A percentile compares a stretch with the other conserved stretches of the same genome.
Evolutionary conservation across 1,284 basidiomycete genomes (phyloP).

Genomic region (Marasmius sp.): DNA sequence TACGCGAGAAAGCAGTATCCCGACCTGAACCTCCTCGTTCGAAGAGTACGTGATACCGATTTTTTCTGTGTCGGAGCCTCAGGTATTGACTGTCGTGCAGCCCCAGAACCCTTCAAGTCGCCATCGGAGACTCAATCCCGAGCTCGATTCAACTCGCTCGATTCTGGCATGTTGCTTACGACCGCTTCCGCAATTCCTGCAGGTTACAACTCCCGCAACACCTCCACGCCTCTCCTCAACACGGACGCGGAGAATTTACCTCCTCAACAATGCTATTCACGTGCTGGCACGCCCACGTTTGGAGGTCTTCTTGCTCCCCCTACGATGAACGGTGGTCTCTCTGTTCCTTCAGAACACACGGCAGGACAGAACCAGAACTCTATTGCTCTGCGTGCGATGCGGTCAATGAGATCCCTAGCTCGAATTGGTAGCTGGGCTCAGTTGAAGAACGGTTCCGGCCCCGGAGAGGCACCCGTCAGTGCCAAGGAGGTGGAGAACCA

Average conservation of each 20-base stretch:
- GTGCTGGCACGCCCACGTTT: constrained; percentile 36
- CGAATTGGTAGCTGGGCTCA: constrained; percentile 71
- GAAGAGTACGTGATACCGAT: constrained; percentile 31
- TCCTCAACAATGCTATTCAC: constrained; percentile 23
- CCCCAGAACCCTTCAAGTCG: constrained; percentile 44
- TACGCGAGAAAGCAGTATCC: constrained; percentile 25
- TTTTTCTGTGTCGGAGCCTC: neutral
- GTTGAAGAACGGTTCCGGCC: constrained; percentile 34
- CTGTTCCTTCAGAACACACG: constrained; percentile 11
- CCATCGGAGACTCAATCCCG: constrained; percentile 33
- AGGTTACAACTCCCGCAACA: constrained; percentile 11
- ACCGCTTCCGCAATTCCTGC: constrained; percentile 19
- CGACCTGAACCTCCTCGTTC: constrained; percentile 38
- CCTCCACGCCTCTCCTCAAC: constrained; percentile 4
- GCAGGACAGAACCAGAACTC: constrained; percentile 31
- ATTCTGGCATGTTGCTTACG: constrained; percentile 54
- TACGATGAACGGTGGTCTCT: neutral
- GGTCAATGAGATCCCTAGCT: constrained; percentile 69
- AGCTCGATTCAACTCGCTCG: constrained; percentile 63
- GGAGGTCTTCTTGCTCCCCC: constrained; percentile 29
- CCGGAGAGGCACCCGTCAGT: constrained; percentile 33
- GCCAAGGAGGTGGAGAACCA: constrained; percentile 22
- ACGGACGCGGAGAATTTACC: neutral
- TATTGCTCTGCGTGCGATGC: constrained; percentile 75
- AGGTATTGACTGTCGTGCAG: constrained; percentile 26